Base-by-base conservation (phyloP, 208 protist genomes). In the Acanthamoeba castellanii region DNA sequence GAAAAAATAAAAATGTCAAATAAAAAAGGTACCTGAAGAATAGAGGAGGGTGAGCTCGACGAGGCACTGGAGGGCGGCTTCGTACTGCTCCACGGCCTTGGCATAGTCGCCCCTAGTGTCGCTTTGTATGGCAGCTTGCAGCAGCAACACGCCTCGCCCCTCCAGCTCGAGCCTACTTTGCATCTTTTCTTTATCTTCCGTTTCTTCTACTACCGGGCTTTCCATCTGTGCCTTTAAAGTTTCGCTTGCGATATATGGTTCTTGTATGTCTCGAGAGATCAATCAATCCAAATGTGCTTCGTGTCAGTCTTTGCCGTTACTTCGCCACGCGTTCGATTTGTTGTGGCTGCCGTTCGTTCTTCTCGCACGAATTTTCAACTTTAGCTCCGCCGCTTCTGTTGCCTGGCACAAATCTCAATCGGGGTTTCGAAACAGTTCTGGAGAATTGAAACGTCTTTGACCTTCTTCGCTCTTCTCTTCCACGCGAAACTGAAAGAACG, bases 51-150 rank as follows among this genome's bases (percentile, higher is more conserved):
- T 18, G 27, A 88, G 81, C 11, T 88, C 81, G 20, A 42, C 45
- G 34, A 88, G 81, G 81, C 81, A 66, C 8, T 66, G 50, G n/a
- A 88, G 52, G n/a, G 81, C 81, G n/a, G 42, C 81, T 50, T 88
- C 81, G 47, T 88, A 88, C 81, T 88, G 45, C n/a, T 66, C 81
- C 11, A 88, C 81, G 13, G 81, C 81, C 27, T 64, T 57, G 52
- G 27, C 81, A n/a, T 88, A 88, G 30, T 88, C 81, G 30, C 81
- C 81, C 3, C 30, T 4, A 3, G 27, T 64, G 81, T 88, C 81
- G 50, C 52, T 57, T n/a, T 88, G 42, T 25, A 88, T 88, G 81
- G 81, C 81, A 34, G 81, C 52, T 42, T 88, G 81, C 47, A 88
- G 81, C 16, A 88, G 25, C 50, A 45, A 16, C 27, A 88, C 81